These are phyloP conservation scores for Rubroshorea leprosula DNA, from an alignment of 345 rosid genomes.

Conservation along the genomic window DNA sequence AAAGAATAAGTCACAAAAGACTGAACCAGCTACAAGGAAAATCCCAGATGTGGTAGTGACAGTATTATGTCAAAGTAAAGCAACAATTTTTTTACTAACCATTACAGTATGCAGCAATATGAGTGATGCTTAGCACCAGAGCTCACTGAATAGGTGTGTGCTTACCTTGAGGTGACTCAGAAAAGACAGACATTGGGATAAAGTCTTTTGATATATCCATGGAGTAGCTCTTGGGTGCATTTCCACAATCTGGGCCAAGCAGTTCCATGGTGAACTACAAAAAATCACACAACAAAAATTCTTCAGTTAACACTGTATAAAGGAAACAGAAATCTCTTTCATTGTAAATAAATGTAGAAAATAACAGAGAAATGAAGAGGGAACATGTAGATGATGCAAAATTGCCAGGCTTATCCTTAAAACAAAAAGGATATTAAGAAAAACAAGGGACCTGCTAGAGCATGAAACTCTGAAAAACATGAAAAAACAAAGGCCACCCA, in stretches of 20 bases:
- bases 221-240: conserved; percentile 52
- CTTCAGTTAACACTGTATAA: neutral
- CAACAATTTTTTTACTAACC: no score
- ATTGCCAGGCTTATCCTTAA: conserved; percentile 5
- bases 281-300: neutral
- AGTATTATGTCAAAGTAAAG: neutral
- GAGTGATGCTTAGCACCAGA: no score
- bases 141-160: neutral
- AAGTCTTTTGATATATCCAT: conserved; percentile 78
- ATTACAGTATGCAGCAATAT: neutral
- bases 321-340: no score
- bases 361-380: neutral
- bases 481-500: neutral
- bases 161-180: conserved; percentile 62
- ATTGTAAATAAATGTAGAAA: neutral
- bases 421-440: neutral
- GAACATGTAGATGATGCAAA: neutral
- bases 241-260: conserved; percentile 55
- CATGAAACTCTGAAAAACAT: neutral
- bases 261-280: conserved; percentile 65
- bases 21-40: no score
- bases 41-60: no score
- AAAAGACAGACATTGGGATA: conserved; percentile 63
- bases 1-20: no score
- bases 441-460: neutral